These are phyloP conservation scores for Metarhizium robertsii DNA, from an alignment of 2,329 filamentous ascomycete genomes.

Conservation along the genomic window DNA sequence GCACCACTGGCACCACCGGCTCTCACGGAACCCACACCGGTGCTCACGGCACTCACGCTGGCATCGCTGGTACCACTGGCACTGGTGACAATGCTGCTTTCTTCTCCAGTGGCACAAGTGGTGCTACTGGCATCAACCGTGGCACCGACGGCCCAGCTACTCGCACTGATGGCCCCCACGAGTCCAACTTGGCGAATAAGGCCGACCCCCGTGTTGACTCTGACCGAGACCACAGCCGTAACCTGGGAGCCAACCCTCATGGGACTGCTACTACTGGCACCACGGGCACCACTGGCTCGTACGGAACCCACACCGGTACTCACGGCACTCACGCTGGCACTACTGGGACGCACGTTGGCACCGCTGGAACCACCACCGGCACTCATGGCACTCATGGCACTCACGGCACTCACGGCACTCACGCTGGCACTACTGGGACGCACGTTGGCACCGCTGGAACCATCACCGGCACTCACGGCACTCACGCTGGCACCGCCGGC, in stretches of 20 bases:
- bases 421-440: not conserved
- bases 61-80: conserved; percentile 21
- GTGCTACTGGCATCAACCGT: conserved; percentile 12
- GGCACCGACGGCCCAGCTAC: conserved; percentile 11
- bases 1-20: conserved; percentile 1
- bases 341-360: not conserved
- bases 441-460: not conserved
- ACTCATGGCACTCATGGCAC: not conserved
- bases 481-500: conserved; percentile 4
- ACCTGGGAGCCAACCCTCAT: conserved; percentile 18
- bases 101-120: not conserved
- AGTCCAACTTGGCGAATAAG: conserved; percentile 36
- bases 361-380: not conserved
- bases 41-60: conserved; percentile 1
- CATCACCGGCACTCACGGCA: not conserved
- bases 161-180: conserved; percentile 32
- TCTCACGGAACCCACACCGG: conserved; percentile 9
- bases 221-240: conserved; percentile 33
- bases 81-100: not conserved
- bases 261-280: conserved; percentile 8
- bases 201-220: conserved; percentile 44
- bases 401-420: not conserved
- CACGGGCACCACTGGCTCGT: conserved; percentile 7
- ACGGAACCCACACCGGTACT: conserved; percentile 12
- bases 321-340: conserved; percentile 1